These are phyloP conservation scores for Drechslera avenae DNA, from an alignment of 2,329 filamentous ascomycete genomes.

Conservation along the genomic window DNA sequence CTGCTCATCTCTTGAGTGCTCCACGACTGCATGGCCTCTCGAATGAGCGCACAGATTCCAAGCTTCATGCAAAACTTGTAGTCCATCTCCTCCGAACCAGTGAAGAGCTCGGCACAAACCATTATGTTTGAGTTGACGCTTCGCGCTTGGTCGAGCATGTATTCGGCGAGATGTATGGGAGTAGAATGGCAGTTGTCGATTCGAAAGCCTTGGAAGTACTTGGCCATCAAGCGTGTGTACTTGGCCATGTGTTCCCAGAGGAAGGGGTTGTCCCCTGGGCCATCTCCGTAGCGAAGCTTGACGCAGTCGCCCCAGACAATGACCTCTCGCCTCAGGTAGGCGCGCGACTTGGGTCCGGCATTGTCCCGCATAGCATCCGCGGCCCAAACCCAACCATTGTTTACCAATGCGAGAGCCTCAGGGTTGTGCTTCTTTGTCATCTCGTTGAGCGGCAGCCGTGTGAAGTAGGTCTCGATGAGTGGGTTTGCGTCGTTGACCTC, in stretches of 20 bases:
- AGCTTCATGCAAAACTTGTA: conserved; percentile 94
- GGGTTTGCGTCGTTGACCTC: conserved; percentile 77
- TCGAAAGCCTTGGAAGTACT: conserved; percentile 91
- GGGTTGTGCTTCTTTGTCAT: conserved; percentile 76
- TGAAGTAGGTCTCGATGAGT: conserved; percentile 94
- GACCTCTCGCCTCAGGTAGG: conserved; percentile 94
- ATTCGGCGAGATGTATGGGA: conserved; percentile 89
- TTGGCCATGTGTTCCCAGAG: conserved; percentile 95
- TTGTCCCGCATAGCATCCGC: conserved; percentile 94
- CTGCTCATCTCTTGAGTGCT: conserved; percentile 90
- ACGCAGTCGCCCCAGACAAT: conserved; percentile 99
- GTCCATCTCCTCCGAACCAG: conserved; percentile 92
- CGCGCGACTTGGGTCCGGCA: conserved; percentile 83
- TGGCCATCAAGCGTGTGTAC: conserved; percentile 90
- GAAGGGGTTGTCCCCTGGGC: conserved; percentile 84
- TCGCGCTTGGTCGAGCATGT: conserved; percentile 92
- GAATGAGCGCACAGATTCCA: conserved; percentile 87
- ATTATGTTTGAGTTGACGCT: conserved; percentile 85
- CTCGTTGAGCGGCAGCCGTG: conserved; percentile 78
- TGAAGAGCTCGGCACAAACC: conserved; percentile 93
- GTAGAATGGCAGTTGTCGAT: conserved; percentile 99
- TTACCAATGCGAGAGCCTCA: conserved; percentile 80
- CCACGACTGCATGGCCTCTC: conserved; percentile 99
- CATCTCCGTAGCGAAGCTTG: conserved; percentile 86
- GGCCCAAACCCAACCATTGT: conserved; percentile 99